Base-by-base conservation (phyloP, 139 green algal species). In the Diplosphaera chodatii region DNA sequence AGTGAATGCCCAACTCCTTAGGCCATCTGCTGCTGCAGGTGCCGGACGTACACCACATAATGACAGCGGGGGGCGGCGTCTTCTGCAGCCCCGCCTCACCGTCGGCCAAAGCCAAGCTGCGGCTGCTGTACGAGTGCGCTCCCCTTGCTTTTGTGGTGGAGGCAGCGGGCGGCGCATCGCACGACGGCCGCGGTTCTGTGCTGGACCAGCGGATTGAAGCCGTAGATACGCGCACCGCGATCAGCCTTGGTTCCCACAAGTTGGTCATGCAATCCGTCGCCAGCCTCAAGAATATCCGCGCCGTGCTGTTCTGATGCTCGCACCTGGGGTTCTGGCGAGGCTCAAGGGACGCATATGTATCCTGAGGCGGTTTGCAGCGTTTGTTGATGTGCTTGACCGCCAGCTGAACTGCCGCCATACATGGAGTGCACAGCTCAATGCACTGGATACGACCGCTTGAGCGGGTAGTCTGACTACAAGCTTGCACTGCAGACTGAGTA, bases 21-120 rank as follows among this genome's bases (percentile, higher is more conserved):
- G n/a, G n/a, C n/a, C n/a, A n/a, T 10, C 8, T 29, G 56, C n/a
- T 75, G 79, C 29, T 85, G 84, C 37, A 90, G 83, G 90, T 95
- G 64, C 85, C 89, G 1, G 91, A 96, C 55, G 77, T 96, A 29
- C 91, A 96, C 63, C 89, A 96, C 78, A 92, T 95, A 1, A 64
- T 96, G 1, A 77, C 82, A 18, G 93, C 94, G 84, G 86, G 89
- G 23, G 87, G 88, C 20, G 91, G 91, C 29, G 79, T 96, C 16
- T 96, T 96, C 76, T 90, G 82, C 77, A 94, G 90, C 79, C 90
- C 91, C 21, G 70, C 66, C 40, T 91, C 86, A 0, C 0, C 73
- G 1, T 55, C 64, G 6, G 84, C 86, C 27, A 83, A 84, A 2
- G 82, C 89, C 23, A 96, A 96, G 83, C 83, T 96, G 71, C 74